Evolutionary conservation across 2,329 filamentous ascomycete species (phyloP), one percentile per base, ranked within the genome.

Genomic region (Fonsecaea erecta): DNA sequence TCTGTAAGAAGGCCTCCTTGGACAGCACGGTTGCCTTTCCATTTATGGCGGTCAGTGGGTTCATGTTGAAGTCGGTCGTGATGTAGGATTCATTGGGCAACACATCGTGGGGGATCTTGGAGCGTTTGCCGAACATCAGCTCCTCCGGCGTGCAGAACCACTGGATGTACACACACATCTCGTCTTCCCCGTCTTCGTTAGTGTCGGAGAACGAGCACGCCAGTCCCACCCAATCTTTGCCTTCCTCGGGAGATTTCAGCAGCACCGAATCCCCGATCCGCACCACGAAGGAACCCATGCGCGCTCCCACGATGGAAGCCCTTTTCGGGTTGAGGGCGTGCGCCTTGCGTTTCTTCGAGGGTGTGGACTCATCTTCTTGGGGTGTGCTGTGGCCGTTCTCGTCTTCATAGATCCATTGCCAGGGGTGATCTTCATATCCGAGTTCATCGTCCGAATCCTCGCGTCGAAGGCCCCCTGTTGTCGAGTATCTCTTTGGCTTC

Each of bases 361-460:
- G 66, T 12, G 58, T 75, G 18, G 62, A 52, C 5, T 66, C 62
- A 2, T 69, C 63, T 43, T 28, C 67, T 40, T 26, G 43, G 30
- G 32, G 55, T 34, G 9, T 35, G 18, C n/a, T 32, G 21, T 65
- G 60, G 37, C 76, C 74, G 11, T 73, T n/a, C n/a, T n/a, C 69
- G 21, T 82, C 82, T 24, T 65, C 56, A 77, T 94, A 93, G 52
- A 94, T 85, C 90, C 90, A 94, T 78, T 92, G 85, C 91, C 91
- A 95, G 0, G 88, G 86, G 52, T 84, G 79, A 72, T 92, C 90
- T 56, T 91, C 88, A 37, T 85, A 82, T 30, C 88, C 90, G 26
- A 96, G 85, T 76, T 97, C 94, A 77, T 96, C 93, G 75, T 96
- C 93, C 0, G 92, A 96, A 75, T 96, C 90, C 67, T 95, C 91